Conservation (phyloP, 768 basidiomycete genomes). For the Podaxis sp. region DNA sequence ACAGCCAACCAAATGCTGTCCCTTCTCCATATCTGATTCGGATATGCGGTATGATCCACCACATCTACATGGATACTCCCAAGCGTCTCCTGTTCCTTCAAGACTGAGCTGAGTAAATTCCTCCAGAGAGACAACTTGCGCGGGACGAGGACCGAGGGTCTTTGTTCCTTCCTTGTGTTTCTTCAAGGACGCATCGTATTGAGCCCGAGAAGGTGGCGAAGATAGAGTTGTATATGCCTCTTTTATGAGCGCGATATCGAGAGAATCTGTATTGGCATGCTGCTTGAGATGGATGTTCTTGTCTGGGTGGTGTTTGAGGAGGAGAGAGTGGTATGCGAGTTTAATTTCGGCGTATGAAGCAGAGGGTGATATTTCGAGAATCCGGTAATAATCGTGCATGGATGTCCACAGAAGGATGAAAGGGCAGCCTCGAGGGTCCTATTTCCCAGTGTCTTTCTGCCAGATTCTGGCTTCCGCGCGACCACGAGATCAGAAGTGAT, state of each 20-base stretch:
- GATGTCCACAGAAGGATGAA: not conserved
- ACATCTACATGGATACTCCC: conserved; percentile 71
- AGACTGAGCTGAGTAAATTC: conserved; percentile 42
- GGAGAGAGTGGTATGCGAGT: conserved; percentile 62
- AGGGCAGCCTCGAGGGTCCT: not conserved
- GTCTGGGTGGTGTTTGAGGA: conserved; percentile 64
- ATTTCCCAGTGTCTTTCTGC: not conserved
- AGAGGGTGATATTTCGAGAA: conserved; percentile 52
- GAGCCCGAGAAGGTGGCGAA: conserved; percentile 42
- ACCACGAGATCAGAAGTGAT: not conserved
- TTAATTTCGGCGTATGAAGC: conserved; percentile 62
- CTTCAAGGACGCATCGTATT: conserved; percentile 44
- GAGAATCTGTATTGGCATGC: conserved; percentile 7
- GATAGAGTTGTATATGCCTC: conserved; percentile 68
- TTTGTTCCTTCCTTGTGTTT: conserved; percentile 14
- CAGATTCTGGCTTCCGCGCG: not conserved
- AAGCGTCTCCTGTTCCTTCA: conserved; percentile 36
- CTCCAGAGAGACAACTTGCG: conserved; percentile 76
- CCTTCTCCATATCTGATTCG: conserved; percentile 61
- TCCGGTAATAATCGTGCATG: conserved; percentile 52
- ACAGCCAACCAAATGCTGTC: conserved; percentile 72
- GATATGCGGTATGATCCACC: conserved; percentile 65
- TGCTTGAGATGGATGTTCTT: conserved; percentile 23
- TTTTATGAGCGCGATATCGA: conserved; percentile 61
- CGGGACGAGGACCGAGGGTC: conserved; percentile 55